These are phyloP conservation scores for Fusarium concolor DNA, from an alignment of 2,329 filamentous ascomycete genomes.

Conservation along the genomic window DNA sequence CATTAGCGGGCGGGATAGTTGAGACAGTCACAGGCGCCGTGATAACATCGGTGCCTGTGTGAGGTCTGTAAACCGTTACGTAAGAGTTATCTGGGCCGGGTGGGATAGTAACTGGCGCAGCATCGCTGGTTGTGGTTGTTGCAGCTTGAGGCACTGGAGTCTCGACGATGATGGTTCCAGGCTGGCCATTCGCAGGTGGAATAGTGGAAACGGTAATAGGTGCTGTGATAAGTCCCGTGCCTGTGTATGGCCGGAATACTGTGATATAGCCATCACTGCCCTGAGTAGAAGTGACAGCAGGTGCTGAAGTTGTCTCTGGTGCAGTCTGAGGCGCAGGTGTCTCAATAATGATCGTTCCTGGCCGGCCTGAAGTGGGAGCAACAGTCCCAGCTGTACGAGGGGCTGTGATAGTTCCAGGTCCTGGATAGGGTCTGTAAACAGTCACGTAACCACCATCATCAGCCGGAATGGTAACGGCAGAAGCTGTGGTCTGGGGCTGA, in stretches of 20 bases:
- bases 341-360: slow-evolving; percentile 35
- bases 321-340: slow-evolving; percentile 18
- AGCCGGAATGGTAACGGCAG: slow-evolving; percentile 21
- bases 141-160: slow-evolving; percentile 5
- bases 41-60: slow-evolving; percentile 18
- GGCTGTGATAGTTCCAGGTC: slow-evolving; percentile 27
- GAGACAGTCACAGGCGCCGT: slow-evolving; percentile 25
- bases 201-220: slow-evolving; percentile 25
- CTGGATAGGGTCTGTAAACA: slow-evolving; percentile 28
- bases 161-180: slow-evolving; percentile 27
- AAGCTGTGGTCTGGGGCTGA: background rate
- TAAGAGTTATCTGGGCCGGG: slow-evolving; percentile 22
- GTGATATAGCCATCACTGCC: slow-evolving; percentile 26
- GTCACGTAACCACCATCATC: slow-evolving; percentile 23
- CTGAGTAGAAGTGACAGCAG: slow-evolving; percentile 5
- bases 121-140: background rate
- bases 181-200: slow-evolving; percentile 14
- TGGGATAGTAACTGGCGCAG: slow-evolving; percentile 18
- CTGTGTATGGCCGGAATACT: slow-evolving; percentile 23
- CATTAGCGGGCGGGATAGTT: slow-evolving; percentile 17
- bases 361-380: slow-evolving; percentile 8
- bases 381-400: slow-evolving; percentile 27
- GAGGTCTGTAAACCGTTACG: slow-evolving; percentile 31
- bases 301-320: background rate
- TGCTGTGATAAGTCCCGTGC: slow-evolving; percentile 12